Conservation (phyloP, 257 asterid species). For the Fraxinus cuspidata region DNA sequence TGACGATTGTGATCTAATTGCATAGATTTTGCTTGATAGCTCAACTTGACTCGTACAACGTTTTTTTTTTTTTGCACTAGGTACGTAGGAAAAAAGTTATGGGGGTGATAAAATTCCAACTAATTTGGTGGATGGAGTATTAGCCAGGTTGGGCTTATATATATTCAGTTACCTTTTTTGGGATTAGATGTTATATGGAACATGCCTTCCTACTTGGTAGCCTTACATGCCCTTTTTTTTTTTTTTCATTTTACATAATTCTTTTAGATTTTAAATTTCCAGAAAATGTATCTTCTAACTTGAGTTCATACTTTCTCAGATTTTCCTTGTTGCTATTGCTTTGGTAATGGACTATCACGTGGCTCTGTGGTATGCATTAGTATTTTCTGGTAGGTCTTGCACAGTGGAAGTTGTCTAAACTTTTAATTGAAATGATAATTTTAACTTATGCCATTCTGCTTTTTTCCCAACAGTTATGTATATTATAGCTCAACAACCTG, state of each 20-base stretch:
- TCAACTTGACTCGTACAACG: background rate
- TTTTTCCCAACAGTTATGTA: conserved; percentile 65
- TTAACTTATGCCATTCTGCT: conserved; percentile 2
- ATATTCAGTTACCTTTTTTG: background rate
- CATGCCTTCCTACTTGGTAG: background rate
- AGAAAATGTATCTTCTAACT: conserved; percentile 25
- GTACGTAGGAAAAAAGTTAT: background rate
- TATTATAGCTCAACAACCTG: conserved; percentile 74
- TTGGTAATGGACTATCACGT: conserved; percentile 84
- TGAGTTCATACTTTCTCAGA: conserved; percentile 44
- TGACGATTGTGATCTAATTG: background rate
- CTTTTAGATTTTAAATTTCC: background rate
- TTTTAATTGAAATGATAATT: conserved; percentile 1
- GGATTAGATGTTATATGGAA: background rate
- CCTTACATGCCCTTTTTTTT: conserved; percentile 4
- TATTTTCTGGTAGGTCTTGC: conserved; percentile 65
- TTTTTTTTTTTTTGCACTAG: background rate
- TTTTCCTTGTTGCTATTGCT: conserved; percentile 81
- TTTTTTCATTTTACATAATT: conserved; percentile 21
- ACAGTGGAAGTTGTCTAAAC: background rate
- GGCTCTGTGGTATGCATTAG: conserved; percentile 83
- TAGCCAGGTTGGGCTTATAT: background rate
- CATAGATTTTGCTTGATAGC: background rate
- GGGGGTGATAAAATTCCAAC: background rate
- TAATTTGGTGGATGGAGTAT: background rate